phyloP scores from a whole-genome alignment of 1,139 yeast species.

The Casaregolazyma lundiana region DNA sequence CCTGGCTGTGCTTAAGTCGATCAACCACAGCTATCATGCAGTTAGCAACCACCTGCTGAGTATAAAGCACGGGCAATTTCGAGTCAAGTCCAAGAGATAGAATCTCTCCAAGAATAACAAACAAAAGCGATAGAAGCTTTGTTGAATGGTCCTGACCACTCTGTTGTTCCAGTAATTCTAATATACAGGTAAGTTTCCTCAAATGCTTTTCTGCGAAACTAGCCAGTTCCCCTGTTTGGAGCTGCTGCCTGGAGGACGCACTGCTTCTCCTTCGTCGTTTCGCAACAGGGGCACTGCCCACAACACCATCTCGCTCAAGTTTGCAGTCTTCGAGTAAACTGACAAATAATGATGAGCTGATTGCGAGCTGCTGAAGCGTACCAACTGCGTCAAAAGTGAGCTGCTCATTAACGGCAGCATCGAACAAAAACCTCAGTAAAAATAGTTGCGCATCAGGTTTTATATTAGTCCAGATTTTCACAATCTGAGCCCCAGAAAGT shows the following conservation, averaged over 20 bases:
- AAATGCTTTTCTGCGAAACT: conserved; percentile 73
- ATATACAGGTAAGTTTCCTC: conserved; percentile 67
- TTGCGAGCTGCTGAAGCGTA: conserved; percentile 45
- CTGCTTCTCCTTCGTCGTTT: conserved; percentile 71
- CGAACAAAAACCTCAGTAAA: conserved; percentile 58
- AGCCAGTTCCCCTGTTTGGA: conserved; percentile 64
- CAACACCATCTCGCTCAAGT: conserved; percentile 34
- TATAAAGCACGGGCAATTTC: conserved; percentile 81
- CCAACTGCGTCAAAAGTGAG: conserved; percentile 54
- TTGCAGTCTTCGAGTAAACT: conserved; percentile 49
- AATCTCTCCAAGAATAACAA: conserved; percentile 75
- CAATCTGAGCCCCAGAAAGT: conserved; percentile 48
- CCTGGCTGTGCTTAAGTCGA: conserved; percentile 27
- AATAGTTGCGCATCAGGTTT: conserved; percentile 55
- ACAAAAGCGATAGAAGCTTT: conserved; percentile 46
- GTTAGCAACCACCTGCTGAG: conserved; percentile 85
- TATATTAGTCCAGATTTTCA: conserved; percentile 49
- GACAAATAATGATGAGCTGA: conserved; percentile 46
- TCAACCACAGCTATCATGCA: conserved; percentile 74
- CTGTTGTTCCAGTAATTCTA: conserved; percentile 66
- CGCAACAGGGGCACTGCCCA: conserved; percentile 40
- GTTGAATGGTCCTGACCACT: conserved; percentile 44
- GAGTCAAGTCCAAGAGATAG: conserved; percentile 89
- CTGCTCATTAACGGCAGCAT: conserved; percentile 43
- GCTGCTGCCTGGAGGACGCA: conserved; percentile 64